Base-by-base conservation (phyloP, 148 eudicot species). In the Vaccinium macrocarpon region DNA sequence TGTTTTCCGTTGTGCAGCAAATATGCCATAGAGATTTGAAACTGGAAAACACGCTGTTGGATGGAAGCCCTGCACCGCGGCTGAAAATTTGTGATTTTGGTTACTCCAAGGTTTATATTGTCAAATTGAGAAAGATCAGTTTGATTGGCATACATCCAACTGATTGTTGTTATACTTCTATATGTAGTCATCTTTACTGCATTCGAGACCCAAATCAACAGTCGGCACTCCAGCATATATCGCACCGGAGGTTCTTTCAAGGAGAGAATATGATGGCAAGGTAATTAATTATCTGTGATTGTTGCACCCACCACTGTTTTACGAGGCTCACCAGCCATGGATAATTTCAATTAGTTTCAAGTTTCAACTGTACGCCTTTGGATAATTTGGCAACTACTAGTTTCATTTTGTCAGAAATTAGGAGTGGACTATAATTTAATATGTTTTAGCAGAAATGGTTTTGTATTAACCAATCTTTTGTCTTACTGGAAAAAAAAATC, bases 151-250 rank as follows among this genome's bases (percentile, higher is more conserved):
- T 71, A 16, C 8, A 59, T 81, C 25, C 25, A 11, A 49, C 55
- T 56, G 12, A 75, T 73, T 14, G n/a, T 35, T 25, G 29, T 61
- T 64, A 51, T 35, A 42, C 72, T 49, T 85, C 21, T 70, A 25
- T 78, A 16, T 86, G 76, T 64, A 95, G 98, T 95, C 98, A 4
- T 94, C 95, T 85, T 89, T 94, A 82, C 87, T 94, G 83, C 98
- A 94, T 89, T 94, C 98, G 27, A 90, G 94, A 83, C 95, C 95
- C 81, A 94, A 94, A 88, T 94, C 98, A 32, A 94, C 98, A 56
- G 98, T 94, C 27, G 95, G 95, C 38, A 94, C 98, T 83, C 98
- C 98, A 32, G 98, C 98, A 57, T 94, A 94, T 86, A 94, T 94
- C 79, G 98, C 98, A 49, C 95, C 98, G 0, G 98, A 94, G 86